Evolutionary conservation across 495 filamentous ascomycete species (phyloP).

Genomic region (Diplogelasinospora grovesii): DNA sequence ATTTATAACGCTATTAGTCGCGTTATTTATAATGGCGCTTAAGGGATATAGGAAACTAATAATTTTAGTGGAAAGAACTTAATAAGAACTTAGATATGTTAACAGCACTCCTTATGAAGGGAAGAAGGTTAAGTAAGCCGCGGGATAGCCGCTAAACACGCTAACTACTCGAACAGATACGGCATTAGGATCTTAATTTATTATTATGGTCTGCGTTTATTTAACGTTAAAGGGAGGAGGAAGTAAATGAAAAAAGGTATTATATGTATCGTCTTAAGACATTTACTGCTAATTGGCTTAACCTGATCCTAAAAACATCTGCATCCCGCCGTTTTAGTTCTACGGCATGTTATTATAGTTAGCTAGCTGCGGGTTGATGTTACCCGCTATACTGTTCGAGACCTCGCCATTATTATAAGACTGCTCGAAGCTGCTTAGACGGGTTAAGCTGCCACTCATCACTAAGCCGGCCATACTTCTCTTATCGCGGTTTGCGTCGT

Average conservation of each 20-base stretch:
- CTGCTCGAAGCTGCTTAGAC: slow-evolving; percentile 36
- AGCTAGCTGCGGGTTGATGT: slow-evolving; percentile 52
- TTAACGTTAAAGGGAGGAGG: slow-evolving; percentile 50
- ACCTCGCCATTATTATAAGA: slow-evolving; percentile 46
- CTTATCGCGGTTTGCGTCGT: slow-evolving; percentile 43
- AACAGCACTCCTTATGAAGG: slow-evolving; percentile 34
- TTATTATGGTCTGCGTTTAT: slow-evolving; percentile 46
- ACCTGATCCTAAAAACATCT: slow-evolving; percentile 42
- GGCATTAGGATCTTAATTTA: slow-evolving; percentile 43
- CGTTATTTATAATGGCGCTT: slow-evolving; percentile 24
- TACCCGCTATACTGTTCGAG: slow-evolving; percentile 43
- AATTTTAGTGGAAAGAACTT: slow-evolving; percentile 45
- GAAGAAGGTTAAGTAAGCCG: slow-evolving; percentile 33
- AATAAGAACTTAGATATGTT: slow-evolving; percentile 39
- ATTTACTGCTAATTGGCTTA: slow-evolving; percentile 61
- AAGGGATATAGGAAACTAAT: slow-evolving; percentile 49
- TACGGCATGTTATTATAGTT: slow-evolving; percentile 49
- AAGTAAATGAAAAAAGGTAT: slow-evolving; percentile 54
- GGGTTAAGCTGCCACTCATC: slow-evolving; percentile 29
- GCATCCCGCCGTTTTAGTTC: slow-evolving; percentile 46
- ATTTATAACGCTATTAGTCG: slow-evolving; percentile 35
- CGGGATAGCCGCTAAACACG: slow-evolving; percentile 33
- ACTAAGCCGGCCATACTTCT: slow-evolving; percentile 45
- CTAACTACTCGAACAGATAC: slow-evolving; percentile 33
- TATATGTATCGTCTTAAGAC: slow-evolving; percentile 61